phyloP scores from a whole-genome alignment of 164 flowering plant species.

The Cinnamomum micranthum region DNA sequence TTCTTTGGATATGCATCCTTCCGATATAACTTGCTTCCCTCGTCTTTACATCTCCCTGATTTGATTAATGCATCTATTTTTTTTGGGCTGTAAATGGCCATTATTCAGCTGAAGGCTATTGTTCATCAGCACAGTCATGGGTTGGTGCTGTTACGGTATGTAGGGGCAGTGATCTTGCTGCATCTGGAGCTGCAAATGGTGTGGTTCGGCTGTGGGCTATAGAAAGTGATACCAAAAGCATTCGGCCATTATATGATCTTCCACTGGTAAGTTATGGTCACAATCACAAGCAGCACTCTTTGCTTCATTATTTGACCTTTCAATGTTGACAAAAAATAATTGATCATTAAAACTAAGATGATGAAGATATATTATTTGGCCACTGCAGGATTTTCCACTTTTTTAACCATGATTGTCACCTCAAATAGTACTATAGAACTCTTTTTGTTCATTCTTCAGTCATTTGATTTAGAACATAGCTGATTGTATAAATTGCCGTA shows the following conservation, averaged over 20 bases:
- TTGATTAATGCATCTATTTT: neutral
- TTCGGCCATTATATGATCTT: constrained; percentile 58
- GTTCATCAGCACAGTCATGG: constrained; percentile 68
- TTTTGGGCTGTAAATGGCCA: constrained; percentile 44
- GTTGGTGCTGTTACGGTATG: constrained; percentile 75
- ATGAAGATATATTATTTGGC: too few relatives aligned
- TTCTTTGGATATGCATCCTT: too few relatives aligned
- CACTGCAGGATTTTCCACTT: too few relatives aligned
- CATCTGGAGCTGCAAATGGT: constrained; percentile 98
- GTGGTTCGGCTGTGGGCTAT: constrained; percentile 74
- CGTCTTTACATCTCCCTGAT: neutral
- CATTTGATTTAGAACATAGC: too few relatives aligned
- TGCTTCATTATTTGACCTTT: neutral
- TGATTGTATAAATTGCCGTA: too few relatives aligned
- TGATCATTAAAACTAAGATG: too few relatives aligned
- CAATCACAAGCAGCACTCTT: neutral
- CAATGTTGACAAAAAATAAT: too few relatives aligned
- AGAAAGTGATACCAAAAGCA: constrained; percentile 55
- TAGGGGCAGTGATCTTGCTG: constrained; percentile 86
- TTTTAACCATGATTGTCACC: too few relatives aligned
- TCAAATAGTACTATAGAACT: too few relatives aligned
- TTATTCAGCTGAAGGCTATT: constrained; percentile 9
- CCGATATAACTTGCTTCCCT: neutral
- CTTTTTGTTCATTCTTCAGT: too few relatives aligned
- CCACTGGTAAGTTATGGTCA: constrained; percentile 56